Conservation (phyloP, 129 eudicot species). For the Centella asiatica region DNA sequence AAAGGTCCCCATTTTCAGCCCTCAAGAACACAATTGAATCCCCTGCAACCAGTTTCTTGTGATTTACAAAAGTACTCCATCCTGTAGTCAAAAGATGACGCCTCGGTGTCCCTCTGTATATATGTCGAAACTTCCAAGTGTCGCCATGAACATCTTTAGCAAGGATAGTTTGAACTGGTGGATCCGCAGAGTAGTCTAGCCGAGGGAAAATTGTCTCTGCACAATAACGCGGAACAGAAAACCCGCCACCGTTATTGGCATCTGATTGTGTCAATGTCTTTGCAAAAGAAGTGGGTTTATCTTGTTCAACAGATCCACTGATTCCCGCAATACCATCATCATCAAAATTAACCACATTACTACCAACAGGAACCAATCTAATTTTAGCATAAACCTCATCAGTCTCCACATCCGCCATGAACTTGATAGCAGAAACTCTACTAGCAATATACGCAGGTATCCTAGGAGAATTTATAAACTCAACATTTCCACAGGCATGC, state of each 20-base stretch:
- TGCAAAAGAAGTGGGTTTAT: constrained; percentile 79
- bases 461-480: constrained; percentile 47
- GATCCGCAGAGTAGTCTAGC: constrained; percentile 81
- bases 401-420: constrained; percentile 79
- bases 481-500: constrained; percentile 64
- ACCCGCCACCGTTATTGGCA: constrained; percentile 98
- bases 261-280: constrained; percentile 91
- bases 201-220: constrained; percentile 94
- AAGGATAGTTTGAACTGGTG: constrained; percentile 83
- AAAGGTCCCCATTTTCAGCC: constrained; percentile 81
- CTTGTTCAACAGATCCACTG: constrained; percentile 32
- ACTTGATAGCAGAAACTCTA: constrained; percentile 45
- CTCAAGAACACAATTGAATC: constrained; percentile 87
- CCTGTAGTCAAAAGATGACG: constrained; percentile 91
- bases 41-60: constrained; percentile 89
- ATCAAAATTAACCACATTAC: constrained; percentile 33
- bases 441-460: constrained; percentile 67
- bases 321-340: constrained; percentile 38
- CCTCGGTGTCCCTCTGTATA: constrained; percentile 85
- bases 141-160: constrained; percentile 96
- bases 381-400: constrained; percentile 83
- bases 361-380: constrained; percentile 41
- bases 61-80: constrained; percentile 96
- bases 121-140: constrained; percentile 87
- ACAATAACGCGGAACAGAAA: constrained; percentile 90